Base-by-base conservation (phyloP, 768 basidiomycete species). In the Leccinum obscurum region DNA sequence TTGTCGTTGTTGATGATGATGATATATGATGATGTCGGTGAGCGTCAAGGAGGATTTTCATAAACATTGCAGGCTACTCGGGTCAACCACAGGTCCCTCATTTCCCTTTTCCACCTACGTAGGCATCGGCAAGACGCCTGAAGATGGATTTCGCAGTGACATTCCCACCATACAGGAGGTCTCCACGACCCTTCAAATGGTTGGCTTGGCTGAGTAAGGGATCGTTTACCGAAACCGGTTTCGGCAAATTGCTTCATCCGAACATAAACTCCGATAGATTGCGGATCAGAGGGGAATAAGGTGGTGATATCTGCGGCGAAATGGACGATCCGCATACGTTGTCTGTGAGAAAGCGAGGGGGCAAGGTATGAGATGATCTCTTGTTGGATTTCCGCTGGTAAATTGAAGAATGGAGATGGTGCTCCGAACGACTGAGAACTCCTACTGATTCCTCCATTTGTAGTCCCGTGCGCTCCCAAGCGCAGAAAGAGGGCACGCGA, bases 351-450 rank as follows among this genome's bases (percentile, higher is more conserved):
- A 54, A 89, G 79, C 1, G 70, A 75, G 15, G 86, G 86, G 4
- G 85, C 82, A 22, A 87, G 71, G 65, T 82, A 81, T 13, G 84
- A 81, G 35, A 89, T 77, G 39, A 86, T 81, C 67, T 85, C 68
- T 11, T 83, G 78, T 57, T 83, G 81, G 7, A 89, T 72, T 68
- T 89, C 88, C 9, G 70, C 71, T 3, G 88, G 88, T 13, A 89
- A 71, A n/a, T 62, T 37, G 28, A 67, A 62, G 65, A 83, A 80
- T 7, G 76, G 70, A 61, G 67, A 64, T 15, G 61, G 61, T 3
- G 37, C 20, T 15, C 60, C 13, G 52, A 61, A 34, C 20, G 55
- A 57, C 11, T 46, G 54, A 5, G 64, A 62, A n/a, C 55, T 58
- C 50, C 59, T 49, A 50, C 48, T 54, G 49, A 24, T 35, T 26